Percentiles rank a stretch among this genome's conserved stretches.
Conservation (phyloP, 208 protist genomes). For the Acanthamoeba lenticulata region DNA sequence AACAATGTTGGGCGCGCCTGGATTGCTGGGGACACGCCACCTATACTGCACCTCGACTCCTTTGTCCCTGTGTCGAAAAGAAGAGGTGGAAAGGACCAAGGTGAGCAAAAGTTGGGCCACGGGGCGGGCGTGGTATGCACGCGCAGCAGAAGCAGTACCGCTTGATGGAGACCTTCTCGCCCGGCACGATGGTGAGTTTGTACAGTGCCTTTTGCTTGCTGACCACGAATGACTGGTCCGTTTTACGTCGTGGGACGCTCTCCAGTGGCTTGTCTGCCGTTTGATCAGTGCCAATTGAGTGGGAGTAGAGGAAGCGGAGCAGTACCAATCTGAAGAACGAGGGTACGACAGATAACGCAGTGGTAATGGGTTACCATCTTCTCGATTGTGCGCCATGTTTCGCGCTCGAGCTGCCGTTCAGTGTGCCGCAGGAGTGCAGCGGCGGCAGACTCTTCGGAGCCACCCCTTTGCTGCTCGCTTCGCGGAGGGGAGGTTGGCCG, state of each 20-base stretch:
- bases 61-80: neutral
- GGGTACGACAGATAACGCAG: neutral
- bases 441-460: too few species aligned
- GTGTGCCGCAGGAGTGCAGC: neutral
- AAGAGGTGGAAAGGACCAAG: too few species aligned
- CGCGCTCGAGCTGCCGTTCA: neutral
- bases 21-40: too few species aligned
- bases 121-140: neutral
- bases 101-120: neutral
- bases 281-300: neutral
- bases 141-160: neutral
- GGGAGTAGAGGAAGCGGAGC: neutral
- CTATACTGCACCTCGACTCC: neutral
- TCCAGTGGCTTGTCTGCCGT: neutral
- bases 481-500: too few species aligned
- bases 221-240: neutral
- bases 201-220: neutral
- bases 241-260: neutral
- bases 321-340: neutral
- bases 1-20: neutral
- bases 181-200: slow-evolving; percentile 6
- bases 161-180: neutral
- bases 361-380: neutral
- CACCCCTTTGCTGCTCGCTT: too few species aligned
- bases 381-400: neutral